phyloP scores from a whole-genome alignment of 306 rosid genomes.

The Lotus japonicus region DNA sequence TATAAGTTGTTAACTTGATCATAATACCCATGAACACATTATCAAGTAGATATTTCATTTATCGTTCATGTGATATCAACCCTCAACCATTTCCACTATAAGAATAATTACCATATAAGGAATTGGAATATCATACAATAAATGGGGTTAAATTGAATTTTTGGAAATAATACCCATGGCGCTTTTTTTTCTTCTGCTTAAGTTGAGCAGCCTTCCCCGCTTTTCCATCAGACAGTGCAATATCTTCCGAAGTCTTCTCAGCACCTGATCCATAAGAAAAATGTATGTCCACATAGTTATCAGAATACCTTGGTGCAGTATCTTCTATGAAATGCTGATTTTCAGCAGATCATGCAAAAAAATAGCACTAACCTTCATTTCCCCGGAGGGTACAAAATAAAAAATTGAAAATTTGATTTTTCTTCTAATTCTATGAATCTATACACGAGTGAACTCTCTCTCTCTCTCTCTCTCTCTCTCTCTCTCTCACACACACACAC shows the following conservation, averaged over 20 bases:
- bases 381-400: neutral
- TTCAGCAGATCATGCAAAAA: slow-evolving; percentile 19
- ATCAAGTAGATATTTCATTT: slow-evolving; percentile 9
- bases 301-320: neutral
- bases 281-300: neutral
- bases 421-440: too few relatives aligned
- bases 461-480: too few relatives aligned
- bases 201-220: slow-evolving; percentile 49
- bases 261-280: slow-evolving; percentile 35
- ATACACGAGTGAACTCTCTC: too few relatives aligned
- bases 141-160: slow-evolving; percentile 7
- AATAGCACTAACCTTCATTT: neutral
- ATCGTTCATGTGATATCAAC: neutral
- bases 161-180: slow-evolving; percentile 69
- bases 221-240: slow-evolving; percentile 49
- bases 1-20: neutral
- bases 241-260: slow-evolving; percentile 50
- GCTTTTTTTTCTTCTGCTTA: slow-evolving; percentile 66
- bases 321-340: slow-evolving; percentile 8
- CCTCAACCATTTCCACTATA: slow-evolving; percentile 4
- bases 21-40: slow-evolving; percentile 7
- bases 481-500: too few relatives aligned
- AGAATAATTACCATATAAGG: neutral
- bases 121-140: slow-evolving; percentile 6
- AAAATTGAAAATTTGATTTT: neutral